Base-by-base conservation (phyloP, 306 rosid species). In the Oemleria cerasiformis region DNA sequence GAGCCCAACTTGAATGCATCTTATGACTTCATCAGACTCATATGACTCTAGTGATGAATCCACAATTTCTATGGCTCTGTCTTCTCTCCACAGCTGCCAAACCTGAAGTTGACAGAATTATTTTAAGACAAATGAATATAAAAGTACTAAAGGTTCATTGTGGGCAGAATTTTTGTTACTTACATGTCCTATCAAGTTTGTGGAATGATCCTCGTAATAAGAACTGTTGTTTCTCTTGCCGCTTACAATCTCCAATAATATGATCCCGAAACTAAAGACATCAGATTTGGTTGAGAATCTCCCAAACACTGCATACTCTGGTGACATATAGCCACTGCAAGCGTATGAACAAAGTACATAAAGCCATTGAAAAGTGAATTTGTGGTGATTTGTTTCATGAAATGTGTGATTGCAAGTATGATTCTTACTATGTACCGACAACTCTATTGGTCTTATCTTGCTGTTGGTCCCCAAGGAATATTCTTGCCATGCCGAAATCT, bases 401-500 rank as follows among this genome's bases (percentile, higher is more conserved):
- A 34, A 10, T 50, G 40, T 14, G 21, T 30, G 21, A 49, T 7
- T 25, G 36, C 4, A 56, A 56, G 36, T 56, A 56, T 6, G 36
- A 56, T 47, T 48, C 93, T 86, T 84, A 88, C 91, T 80, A 88
- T 62, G 91, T 88, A 49, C 94, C 88, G 53, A 82, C 91, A 17
- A 88, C 61, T 12, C 78, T 64, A 3, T 68, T 82, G n/a, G 90
- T 89, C 12, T 71, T 73, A 19, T 81, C 84, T 53, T 75, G 85
- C 64, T 65, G 68, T 67, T 83, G 80, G 20, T 89, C 77, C 8
- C 78, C 78, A 5, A 83, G 73, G 61, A 86, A 68, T 68, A 85
- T 83, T 79, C 86, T 86, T 55, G 92, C 96, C 90, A 83, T 79
- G 38, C 96, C 96, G 72, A 87, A 89, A 72, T 89, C 92, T 38